Percentiles rank a stretch among this genome's conserved stretches.
Conservation (phyloP, 2,329 filamentous ascomycete species). For the Pestalotiopsis sp. region DNA sequence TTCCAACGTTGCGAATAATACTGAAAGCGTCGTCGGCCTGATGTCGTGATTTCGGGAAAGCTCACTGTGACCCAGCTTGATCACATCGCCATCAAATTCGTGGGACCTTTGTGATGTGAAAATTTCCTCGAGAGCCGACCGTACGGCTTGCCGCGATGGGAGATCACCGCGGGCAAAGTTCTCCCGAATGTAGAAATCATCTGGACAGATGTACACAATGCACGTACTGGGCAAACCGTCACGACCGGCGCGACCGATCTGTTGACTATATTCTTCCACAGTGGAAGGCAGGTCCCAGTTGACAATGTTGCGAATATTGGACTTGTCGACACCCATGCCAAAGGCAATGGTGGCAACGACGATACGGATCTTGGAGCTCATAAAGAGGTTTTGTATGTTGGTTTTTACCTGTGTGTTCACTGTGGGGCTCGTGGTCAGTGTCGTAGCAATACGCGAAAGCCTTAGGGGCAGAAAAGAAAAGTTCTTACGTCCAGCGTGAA, state of each 20-base stretch:
- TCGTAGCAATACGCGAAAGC: background rate
- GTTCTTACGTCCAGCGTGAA: slow-evolving; percentile 47
- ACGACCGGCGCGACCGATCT: slow-evolving; percentile 57
- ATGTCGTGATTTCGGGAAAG: slow-evolving; percentile 58
- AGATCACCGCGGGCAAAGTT: slow-evolving; percentile 63
- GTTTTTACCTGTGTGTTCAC: slow-evolving; percentile 46
- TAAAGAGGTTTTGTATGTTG: slow-evolving; percentile 53
- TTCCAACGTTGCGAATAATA: slow-evolving; percentile 64
- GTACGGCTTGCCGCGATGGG: slow-evolving; percentile 53
- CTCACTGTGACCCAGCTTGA: slow-evolving; percentile 47
- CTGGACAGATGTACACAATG: slow-evolving; percentile 58
- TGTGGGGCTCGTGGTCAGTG: background rate
- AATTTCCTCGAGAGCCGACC: slow-evolving; percentile 51
- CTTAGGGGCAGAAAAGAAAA: background rate
- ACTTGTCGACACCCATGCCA: slow-evolving; percentile 63
- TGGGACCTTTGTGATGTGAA: slow-evolving; percentile 40
- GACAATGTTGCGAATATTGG: slow-evolving; percentile 55
- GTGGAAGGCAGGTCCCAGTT: slow-evolving; percentile 55
- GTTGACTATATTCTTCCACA: slow-evolving; percentile 60
- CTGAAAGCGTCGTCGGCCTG: slow-evolving; percentile 47
- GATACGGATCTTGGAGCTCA: slow-evolving; percentile 46
- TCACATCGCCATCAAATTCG: slow-evolving; percentile 40
- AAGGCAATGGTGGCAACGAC: slow-evolving; percentile 61
- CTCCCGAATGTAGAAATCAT: slow-evolving; percentile 61
- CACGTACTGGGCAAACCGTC: slow-evolving; percentile 57